Evolutionary conservation across 1,284 basidiomycete genomes (phyloP).

Genomic region (Cystobasidium pallidum): DNA sequence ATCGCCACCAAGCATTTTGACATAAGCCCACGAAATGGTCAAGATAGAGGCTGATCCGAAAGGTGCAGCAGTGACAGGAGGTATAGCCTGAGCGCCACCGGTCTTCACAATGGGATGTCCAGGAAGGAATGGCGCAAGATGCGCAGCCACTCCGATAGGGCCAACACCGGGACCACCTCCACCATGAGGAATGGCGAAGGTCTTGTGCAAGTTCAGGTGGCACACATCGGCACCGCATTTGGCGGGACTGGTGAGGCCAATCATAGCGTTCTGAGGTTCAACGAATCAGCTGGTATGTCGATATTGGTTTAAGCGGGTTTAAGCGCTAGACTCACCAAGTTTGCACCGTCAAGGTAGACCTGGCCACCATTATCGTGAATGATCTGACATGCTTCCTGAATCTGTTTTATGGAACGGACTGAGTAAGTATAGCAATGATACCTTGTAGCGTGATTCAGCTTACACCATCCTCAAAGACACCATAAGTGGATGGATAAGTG

Average conservation of each 20-base stretch:
- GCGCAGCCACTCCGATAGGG: constrained; percentile 91
- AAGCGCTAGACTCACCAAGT: constrained; percentile 8
- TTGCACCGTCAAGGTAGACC: constrained; percentile 87
- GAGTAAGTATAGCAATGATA: constrained; percentile 46
- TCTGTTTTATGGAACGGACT: constrained; percentile 11
- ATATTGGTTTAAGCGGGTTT: too few species aligned
- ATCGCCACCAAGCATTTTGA: constrained; percentile 87
- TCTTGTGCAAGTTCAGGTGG: constrained; percentile 97
- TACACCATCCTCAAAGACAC: constrained; percentile 93
- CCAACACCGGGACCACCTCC: constrained; percentile 93
- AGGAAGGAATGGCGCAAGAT: constrained; percentile 92
- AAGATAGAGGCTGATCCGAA: constrained; percentile 94
- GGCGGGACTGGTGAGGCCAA: constrained; percentile 93
- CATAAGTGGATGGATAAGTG: constrained; percentile 76
- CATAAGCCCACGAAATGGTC: constrained; percentile 96
- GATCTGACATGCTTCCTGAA: constrained; percentile 76
- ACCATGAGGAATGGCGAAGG: constrained; percentile 91
- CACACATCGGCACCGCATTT: constrained; percentile 96
- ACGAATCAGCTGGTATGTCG: neutral
- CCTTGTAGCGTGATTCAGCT: constrained; percentile 62
- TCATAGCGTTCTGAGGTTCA: constrained; percentile 73
- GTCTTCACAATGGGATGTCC: constrained; percentile 78
- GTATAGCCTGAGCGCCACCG: constrained; percentile 73
- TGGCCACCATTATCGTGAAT: constrained; percentile 95
- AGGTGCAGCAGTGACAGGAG: constrained; percentile 87